These are phyloP conservation scores for Cercospora janseana DNA, from an alignment of 2,329 filamentous ascomycete genomes.

Conservation along the genomic window DNA sequence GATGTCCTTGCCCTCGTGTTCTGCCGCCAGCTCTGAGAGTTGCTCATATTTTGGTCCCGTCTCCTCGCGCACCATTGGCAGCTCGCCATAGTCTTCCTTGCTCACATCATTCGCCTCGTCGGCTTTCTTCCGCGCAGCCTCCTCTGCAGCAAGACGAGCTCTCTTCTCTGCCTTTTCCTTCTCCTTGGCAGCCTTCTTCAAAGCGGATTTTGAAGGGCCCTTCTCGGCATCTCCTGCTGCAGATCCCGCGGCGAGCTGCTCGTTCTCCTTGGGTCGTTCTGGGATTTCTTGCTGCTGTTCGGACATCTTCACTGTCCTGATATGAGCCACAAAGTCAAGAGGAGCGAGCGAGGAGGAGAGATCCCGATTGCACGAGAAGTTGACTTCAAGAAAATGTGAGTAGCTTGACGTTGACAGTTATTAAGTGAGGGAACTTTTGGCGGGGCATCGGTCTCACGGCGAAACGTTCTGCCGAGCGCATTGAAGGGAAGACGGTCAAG, in stretches of 20 bases:
- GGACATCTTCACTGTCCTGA: background rate
- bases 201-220: slow-evolving; percentile 69
- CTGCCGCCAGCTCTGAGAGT: slow-evolving; percentile 62
- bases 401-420: background rate
- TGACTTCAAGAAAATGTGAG: too few species aligned
- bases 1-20: slow-evolving; percentile 49
- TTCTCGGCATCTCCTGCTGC: slow-evolving; percentile 39
- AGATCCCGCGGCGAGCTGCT: slow-evolving; percentile 17
- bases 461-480: background rate
- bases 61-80: slow-evolving; percentile 50
- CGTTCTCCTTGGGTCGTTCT: slow-evolving; percentile 35
- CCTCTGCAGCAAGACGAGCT: slow-evolving; percentile 64
- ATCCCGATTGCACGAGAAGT: too few species aligned
- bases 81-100: slow-evolving; percentile 76
- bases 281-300: slow-evolving; percentile 26
- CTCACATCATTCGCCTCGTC: slow-evolving; percentile 64
- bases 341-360: background rate
- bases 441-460: background rate
- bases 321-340: background rate
- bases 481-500: background rate
- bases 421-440: slow-evolving; percentile 8
- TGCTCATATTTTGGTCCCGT: slow-evolving; percentile 56
- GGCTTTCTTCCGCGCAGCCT: slow-evolving; percentile 63
- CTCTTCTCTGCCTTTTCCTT: slow-evolving; percentile 79
- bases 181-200: slow-evolving; percentile 86